Percentiles rank a stretch among this genome's conserved stretches.
Conservation (phyloP, 2,329 filamentous ascomycete species). For the Epicoccum sorghinum region DNA sequence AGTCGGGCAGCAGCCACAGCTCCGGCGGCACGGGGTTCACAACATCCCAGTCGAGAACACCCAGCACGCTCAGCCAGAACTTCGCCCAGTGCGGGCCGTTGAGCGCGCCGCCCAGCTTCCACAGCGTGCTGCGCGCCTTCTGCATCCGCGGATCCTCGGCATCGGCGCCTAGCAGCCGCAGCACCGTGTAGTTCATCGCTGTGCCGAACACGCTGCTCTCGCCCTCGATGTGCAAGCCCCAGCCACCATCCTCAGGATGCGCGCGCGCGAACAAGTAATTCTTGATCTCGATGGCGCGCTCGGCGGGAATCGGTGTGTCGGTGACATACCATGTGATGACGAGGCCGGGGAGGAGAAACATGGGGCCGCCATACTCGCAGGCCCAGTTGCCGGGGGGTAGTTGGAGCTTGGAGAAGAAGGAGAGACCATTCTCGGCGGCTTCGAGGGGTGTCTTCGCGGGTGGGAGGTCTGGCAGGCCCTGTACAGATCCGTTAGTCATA, state of each 20-base stretch:
- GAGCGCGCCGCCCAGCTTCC: slow-evolving; percentile 83
- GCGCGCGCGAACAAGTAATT: slow-evolving; percentile 89
- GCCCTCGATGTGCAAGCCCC: slow-evolving; percentile 94
- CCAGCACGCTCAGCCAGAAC: slow-evolving; percentile 87
- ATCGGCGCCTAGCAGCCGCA: slow-evolving; percentile 82
- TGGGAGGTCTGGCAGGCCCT: slow-evolving; percentile 78
- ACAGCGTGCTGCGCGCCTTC: slow-evolving; percentile 80
- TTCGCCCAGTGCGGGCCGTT: slow-evolving; percentile 95
- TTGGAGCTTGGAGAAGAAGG: slow-evolving; percentile 90
- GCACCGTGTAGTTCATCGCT: slow-evolving; percentile 79
- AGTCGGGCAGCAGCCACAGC: slow-evolving; percentile 90
- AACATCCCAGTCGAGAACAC: slow-evolving; percentile 84
- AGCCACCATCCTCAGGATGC: slow-evolving; percentile 88
- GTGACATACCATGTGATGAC: slow-evolving; percentile 89
- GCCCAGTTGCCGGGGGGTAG: slow-evolving; percentile 90
- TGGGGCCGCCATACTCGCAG: slow-evolving; percentile 96
- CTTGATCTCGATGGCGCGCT: slow-evolving; percentile 85
- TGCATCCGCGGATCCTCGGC: slow-evolving; percentile 85
- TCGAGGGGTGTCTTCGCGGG: slow-evolving; percentile 75
- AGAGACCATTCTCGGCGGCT: slow-evolving; percentile 79
- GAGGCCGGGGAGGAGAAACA: slow-evolving; percentile 89
- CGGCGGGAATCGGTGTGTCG: slow-evolving; percentile 80
- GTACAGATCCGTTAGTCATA: neutral
- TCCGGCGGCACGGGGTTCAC: slow-evolving; percentile 95
- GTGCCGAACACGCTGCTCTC: slow-evolving; percentile 93